A percentile compares a stretch with the other conserved stretches of the same genome.
Conservation (phyloP, 345 rosid species). For the Gossypium thurberi region DNA sequence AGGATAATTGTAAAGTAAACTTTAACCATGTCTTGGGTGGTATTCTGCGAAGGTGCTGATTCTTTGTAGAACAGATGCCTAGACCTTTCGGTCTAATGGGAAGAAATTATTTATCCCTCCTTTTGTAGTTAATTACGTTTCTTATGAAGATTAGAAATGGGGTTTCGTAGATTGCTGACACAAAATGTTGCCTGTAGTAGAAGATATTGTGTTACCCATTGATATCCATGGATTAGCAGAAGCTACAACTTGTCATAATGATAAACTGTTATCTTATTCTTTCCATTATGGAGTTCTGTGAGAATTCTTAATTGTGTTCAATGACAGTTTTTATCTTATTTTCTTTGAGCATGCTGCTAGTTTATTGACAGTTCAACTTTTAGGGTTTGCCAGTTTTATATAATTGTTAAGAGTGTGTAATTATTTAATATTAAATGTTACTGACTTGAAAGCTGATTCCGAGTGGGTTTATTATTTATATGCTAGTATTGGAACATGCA, state of each 20-base stretch:
- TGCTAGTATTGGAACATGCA: background rate
- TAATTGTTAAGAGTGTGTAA: background rate
- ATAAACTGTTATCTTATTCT: background rate
- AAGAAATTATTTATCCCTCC: background rate
- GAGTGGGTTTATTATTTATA: background rate
- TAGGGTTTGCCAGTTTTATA: background rate
- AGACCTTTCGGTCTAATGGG: background rate
- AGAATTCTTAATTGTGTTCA: background rate
- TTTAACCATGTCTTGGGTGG: background rate
- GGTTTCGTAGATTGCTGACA: background rate
- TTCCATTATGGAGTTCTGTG: background rate
- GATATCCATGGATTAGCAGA: background rate
- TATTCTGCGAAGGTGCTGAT: background rate
- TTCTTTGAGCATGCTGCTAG: background rate
- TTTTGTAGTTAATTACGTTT: background rate
- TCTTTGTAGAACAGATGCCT: background rate
- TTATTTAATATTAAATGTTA: background rate
- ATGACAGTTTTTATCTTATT: background rate
- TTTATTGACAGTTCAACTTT: background rate
- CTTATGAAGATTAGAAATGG: background rate
- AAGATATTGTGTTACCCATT: background rate
- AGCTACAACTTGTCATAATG: background rate
- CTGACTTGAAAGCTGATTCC: background rate
- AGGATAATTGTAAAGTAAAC: background rate
- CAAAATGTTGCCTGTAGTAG: background rate